Percentiles rank a stretch among this genome's conserved stretches.
These are phyloP conservation scores for Lentinula aciculospora DNA, from an alignment of 768 basidiomycete genomes.

Conservation along the genomic window DNA sequence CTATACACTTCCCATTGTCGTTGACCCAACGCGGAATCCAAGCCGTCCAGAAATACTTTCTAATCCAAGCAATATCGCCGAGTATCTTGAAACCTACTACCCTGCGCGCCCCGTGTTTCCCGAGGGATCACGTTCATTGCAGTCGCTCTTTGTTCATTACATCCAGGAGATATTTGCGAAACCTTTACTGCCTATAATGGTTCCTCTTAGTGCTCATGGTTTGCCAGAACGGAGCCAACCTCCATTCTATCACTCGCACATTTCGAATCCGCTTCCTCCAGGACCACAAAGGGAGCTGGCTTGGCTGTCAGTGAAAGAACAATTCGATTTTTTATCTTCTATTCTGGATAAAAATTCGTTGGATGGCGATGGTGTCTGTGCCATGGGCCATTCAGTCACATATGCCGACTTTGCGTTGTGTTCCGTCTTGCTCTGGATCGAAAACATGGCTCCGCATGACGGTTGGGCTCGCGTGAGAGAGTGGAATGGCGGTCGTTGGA, in stretches of 20 bases:
- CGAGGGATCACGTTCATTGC: slow-evolving; percentile 61
- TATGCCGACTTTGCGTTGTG: slow-evolving; percentile 51
- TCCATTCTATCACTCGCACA: slow-evolving; percentile 30
- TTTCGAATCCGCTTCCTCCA: slow-evolving; percentile 9
- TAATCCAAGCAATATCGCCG: slow-evolving; percentile 57
- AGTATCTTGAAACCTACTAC: slow-evolving; percentile 65
- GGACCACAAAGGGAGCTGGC: slow-evolving; percentile 34
- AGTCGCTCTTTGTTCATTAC: slow-evolving; percentile 66
- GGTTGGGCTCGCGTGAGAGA: slow-evolving; percentile 42
- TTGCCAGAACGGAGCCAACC: slow-evolving; percentile 51
- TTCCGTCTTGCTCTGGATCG: slow-evolving; percentile 46
- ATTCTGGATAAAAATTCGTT: slow-evolving; percentile 40
- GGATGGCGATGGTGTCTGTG: slow-evolving; percentile 40
- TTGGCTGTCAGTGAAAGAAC: slow-evolving; percentile 39
- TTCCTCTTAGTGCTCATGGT: slow-evolving; percentile 60
- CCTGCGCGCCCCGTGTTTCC: slow-evolving; percentile 71
- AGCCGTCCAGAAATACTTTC: slow-evolving; percentile 47
- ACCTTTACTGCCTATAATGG: slow-evolving; percentile 64
- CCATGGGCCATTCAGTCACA: slow-evolving; percentile 40
- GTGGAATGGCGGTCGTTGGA: slow-evolving; percentile 50
- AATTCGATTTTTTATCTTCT: slow-evolving; percentile 38
- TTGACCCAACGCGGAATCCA: slow-evolving; percentile 48
- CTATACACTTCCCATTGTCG: slow-evolving; percentile 66
- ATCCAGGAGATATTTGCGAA: slow-evolving; percentile 63
- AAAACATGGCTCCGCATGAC: slow-evolving; percentile 41